Conservation (phyloP, 1,284 basidiomycete genomes). For the Heterobasidion annosum region DNA sequence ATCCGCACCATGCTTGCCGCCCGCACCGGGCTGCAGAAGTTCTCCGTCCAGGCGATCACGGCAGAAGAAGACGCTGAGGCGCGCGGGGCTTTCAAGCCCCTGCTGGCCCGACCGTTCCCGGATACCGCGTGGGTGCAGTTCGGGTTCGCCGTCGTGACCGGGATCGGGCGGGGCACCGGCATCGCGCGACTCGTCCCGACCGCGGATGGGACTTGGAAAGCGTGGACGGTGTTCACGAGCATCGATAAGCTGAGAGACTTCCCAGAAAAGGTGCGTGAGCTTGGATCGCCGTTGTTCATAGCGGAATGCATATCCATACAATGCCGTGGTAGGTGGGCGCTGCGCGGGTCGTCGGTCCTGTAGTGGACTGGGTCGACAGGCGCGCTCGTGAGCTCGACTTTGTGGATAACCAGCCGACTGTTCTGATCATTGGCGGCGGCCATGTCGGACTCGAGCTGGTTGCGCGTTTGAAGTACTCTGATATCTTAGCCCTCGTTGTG, state of each 20-base stretch:
- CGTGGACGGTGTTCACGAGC: slow-evolving; percentile 46
- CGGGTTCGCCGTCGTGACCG: slow-evolving; percentile 50
- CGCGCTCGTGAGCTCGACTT: slow-evolving; percentile 28
- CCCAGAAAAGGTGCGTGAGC: slow-evolving; percentile 30
- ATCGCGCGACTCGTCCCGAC: slow-evolving; percentile 51
- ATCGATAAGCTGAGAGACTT: slow-evolving; percentile 46
- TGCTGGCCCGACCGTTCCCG: slow-evolving; percentile 34
- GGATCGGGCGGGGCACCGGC: slow-evolving; percentile 37
- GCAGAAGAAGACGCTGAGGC: background rate
- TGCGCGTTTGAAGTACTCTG: slow-evolving; percentile 48
- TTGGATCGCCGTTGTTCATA: background rate
- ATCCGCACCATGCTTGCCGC: slow-evolving; percentile 37
- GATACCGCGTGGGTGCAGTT: slow-evolving; percentile 52
- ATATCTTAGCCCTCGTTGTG: slow-evolving; percentile 41
- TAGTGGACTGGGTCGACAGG: slow-evolving; percentile 30
- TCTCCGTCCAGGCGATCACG: slow-evolving; percentile 20
- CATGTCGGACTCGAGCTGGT: slow-evolving; percentile 56
- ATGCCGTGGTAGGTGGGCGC: background rate
- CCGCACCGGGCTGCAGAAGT: slow-evolving; percentile 29
- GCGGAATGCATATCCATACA: background rate
- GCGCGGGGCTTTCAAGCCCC: slow-evolving; percentile 22
- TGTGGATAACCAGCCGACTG: slow-evolving; percentile 27
- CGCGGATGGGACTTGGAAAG: slow-evolving; percentile 43
- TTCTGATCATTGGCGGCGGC: slow-evolving; percentile 55
- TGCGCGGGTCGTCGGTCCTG: slow-evolving; percentile 23